Conservation (phyloP, 192 early-diverging fungal genomes). For the Paraglomus brasilianum region DNA sequence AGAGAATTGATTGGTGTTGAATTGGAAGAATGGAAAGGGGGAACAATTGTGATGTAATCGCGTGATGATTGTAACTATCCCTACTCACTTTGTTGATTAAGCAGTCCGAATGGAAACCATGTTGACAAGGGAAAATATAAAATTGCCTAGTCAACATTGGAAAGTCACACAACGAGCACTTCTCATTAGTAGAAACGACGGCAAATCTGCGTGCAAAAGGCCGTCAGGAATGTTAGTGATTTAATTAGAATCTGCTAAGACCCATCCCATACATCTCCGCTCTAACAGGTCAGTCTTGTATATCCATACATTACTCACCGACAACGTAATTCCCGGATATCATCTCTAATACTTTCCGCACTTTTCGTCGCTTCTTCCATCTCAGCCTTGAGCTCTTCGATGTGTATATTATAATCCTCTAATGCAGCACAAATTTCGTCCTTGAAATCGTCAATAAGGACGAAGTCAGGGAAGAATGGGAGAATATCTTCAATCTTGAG, state of each 20-base stretch:
- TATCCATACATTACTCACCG: constrained; percentile 51
- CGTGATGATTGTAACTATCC: background rate
- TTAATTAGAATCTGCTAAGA: constrained; percentile 1
- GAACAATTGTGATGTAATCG: background rate
- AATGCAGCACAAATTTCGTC: constrained; percentile 90
- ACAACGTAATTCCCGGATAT: constrained; percentile 84
- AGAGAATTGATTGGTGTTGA: constrained; percentile 29
- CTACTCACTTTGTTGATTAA: constrained; percentile 65
- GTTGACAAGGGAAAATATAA: constrained; percentile 94
- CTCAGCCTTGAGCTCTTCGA: constrained; percentile 82
- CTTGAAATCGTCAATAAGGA: constrained; percentile 96
- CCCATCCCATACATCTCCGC: background rate
- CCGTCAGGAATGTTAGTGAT: background rate
- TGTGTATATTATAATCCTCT: constrained; percentile 89
- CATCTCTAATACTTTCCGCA: constrained; percentile 88
- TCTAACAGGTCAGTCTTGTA: too few relatives aligned
- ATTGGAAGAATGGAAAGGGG: background rate
- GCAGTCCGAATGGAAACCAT: constrained; percentile 93
- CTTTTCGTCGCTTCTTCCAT: constrained; percentile 96
- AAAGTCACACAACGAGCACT: constrained; percentile 75
- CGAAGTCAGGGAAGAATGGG: constrained; percentile 96
- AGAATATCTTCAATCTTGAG: constrained; percentile 95
- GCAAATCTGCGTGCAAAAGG: constrained; percentile 49
- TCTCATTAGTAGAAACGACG: constrained; percentile 64
- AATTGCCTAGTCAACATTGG: constrained; percentile 86